These are phyloP conservation scores for Bacidia gigantensis DNA, from an alignment of 495 filamentous ascomycete genomes.

Conservation along the genomic window DNA sequence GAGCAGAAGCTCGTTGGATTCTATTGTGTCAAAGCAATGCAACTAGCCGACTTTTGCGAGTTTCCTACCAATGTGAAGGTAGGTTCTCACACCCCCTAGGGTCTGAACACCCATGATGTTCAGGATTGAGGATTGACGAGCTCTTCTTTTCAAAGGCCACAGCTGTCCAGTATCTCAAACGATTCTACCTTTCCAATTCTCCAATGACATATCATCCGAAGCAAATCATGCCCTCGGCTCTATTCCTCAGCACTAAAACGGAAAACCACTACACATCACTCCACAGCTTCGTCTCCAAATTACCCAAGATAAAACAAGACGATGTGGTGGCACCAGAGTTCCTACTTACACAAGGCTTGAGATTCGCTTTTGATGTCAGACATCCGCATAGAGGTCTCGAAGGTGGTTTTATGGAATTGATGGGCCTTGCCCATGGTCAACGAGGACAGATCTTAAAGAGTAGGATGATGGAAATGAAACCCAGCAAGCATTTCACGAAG, in stretches of 20 bases:
- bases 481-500: constrained; percentile 7
- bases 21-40: constrained; percentile 60
- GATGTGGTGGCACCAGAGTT: constrained; percentile 82
- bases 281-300: constrained; percentile 45
- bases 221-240: constrained; percentile 66
- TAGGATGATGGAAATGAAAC: constrained; percentile 20
- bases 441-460: constrained; percentile 28
- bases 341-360: constrained; percentile 78
- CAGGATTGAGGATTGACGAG: background rate
- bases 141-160: constrained; percentile 58
- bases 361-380: constrained; percentile 83
- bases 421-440: constrained; percentile 44
- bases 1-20: constrained; percentile 69
- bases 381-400: constrained; percentile 83
- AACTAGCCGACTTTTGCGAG: constrained; percentile 62
- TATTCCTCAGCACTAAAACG: constrained; percentile 87
- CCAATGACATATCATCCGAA: constrained; percentile 89
- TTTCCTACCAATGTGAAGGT: constrained; percentile 69
- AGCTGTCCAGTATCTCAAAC: constrained; percentile 77
- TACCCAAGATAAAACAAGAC: constrained; percentile 54
- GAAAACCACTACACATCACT: constrained; percentile 70
- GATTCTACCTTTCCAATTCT: constrained; percentile 90
- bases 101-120: background rate
- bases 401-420: constrained; percentile 72
- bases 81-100: constrained; percentile 13